Percentiles rank a stretch among this genome's conserved stretches.
Evolutionary conservation across 225 moss, liverwort and hornwort species (phyloP).

Genomic region (Straminergon stramineum): DNA sequence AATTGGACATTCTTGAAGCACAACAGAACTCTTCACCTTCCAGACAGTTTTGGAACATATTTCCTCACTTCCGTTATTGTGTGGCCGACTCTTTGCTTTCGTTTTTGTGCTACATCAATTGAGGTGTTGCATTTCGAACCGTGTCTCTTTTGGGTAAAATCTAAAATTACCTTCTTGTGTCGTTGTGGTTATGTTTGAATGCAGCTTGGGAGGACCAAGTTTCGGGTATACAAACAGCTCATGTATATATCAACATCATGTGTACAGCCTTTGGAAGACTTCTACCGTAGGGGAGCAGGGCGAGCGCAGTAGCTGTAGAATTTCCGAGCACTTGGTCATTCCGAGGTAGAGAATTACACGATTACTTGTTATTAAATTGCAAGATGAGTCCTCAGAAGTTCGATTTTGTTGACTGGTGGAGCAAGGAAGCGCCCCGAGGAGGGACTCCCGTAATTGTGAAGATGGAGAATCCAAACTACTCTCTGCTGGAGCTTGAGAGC

Average conservation of each 20-base stretch:
- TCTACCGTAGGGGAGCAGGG: not conserved
- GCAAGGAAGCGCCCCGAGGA: slow-evolving; percentile 47
- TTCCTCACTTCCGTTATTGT: not conserved
- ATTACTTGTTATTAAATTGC: not conserved
- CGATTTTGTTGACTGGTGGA: slow-evolving; percentile 84
- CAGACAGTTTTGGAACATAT: not conserved
- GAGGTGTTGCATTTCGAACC: not conserved
- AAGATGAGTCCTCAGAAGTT: slow-evolving; percentile 64
- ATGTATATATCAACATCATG: not conserved
- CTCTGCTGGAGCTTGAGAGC: slow-evolving; percentile 61
- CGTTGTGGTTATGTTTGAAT: not conserved
- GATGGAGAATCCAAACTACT: slow-evolving; percentile 82
- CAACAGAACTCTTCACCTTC: not conserved
- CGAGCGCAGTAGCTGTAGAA: not conserved
- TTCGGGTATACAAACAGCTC: not conserved
- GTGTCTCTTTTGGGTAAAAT: not conserved
- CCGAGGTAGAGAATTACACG: not conserved
- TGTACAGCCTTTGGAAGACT: not conserved
- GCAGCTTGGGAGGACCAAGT: not conserved
- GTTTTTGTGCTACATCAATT: not conserved
- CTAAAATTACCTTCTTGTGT: not conserved
- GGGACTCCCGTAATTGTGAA: slow-evolving; percentile 52
- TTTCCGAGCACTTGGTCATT: not conserved
- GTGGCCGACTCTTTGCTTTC: not conserved
- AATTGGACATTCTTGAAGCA: not conserved